Percentiles rank a stretch among this genome's conserved stretches.
These are phyloP conservation scores for Boletellus emodensis DNA, from an alignment of 768 basidiomycete species.

Conservation along the genomic window DNA sequence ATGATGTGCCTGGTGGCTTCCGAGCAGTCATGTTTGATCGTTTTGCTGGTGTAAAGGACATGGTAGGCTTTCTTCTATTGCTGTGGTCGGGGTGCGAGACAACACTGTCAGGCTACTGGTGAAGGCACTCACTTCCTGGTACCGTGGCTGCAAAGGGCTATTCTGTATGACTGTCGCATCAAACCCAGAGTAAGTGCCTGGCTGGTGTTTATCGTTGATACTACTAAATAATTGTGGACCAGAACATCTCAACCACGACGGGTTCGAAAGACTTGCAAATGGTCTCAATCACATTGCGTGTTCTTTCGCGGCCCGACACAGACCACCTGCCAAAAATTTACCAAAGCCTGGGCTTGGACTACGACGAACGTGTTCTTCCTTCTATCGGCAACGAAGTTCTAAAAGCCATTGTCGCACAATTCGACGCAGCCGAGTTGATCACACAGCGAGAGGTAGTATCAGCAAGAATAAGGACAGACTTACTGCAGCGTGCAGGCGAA, in stretches of 20 bases:
- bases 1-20: constrained; percentile 86
- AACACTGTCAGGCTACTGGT: constrained; percentile 59
- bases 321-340: constrained; percentile 89
- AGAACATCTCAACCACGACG: constrained; percentile 99
- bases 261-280: constrained; percentile 99
- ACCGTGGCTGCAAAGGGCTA: constrained; percentile 94
- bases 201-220: background rate
- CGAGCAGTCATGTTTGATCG: constrained; percentile 98
- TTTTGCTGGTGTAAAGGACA: constrained; percentile 84
- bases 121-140: constrained; percentile 97
- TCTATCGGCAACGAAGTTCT: constrained; percentile 98
- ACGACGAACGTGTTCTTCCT: constrained; percentile 95
- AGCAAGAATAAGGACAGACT: constrained; percentile 86
- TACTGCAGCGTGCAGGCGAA: constrained; percentile 90
- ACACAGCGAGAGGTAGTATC: constrained; percentile 98
- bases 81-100: background rate
- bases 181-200: constrained; percentile 75
- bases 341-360: constrained; percentile 91
- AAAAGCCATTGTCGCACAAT: constrained; percentile 97
- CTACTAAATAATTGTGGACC: constrained; percentile 3
- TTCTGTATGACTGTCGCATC: constrained; percentile 95
- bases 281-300: constrained; percentile 95
- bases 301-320: constrained; percentile 90
- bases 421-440: constrained; percentile 94
- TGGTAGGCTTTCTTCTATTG: constrained; percentile 41